Base-by-base conservation (phyloP, 1,139 yeast genomes). In the Entelexis paramagnoliae region DNA sequence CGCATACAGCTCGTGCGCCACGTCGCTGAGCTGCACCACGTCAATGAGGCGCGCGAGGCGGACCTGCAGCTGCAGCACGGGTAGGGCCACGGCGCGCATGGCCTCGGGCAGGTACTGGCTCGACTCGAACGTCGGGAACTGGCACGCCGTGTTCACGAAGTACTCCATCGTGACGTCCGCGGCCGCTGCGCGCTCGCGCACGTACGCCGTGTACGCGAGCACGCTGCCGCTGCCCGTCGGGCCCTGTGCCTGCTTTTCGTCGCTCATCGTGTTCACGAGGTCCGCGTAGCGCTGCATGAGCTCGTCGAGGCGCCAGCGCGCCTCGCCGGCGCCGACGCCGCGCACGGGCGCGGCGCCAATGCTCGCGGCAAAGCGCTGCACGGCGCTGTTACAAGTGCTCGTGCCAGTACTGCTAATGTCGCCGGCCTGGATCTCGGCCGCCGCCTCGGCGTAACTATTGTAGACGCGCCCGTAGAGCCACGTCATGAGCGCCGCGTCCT, bases 101-200 rank as follows among this genome's bases (percentile, higher is more conserved):
- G 14, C 20, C 36, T 32, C 46, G 20, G 46, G 46, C 13, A 42
- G 46, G 29, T 42, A 10, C 36, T 32, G 46, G 22, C 30, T 42
- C 29, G 46, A 42, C 14, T 42, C 46, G 33, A 42, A 32, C 26
- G 46, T 30, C n/a, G 46, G 46, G 19, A 42, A 30, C 22, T 42
- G 46, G 29, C 46, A 42, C 36, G 32, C 46, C 14, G 13, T 20
- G 19, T 42, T 42, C 46, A 42, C 46, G 30, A 42, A 42, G n/a
- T 42, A 42, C 46, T 42, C 46, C 20, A 30, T 11, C 19, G 13
- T 30, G 14, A 42, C 33, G 29, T 42, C n/a, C 6, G 30, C 19
- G 9, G 36, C 46, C 10, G n/a, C 10, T 2, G 4, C 19, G 13
- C 46, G 46, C 28, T 42, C 36, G 4, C 19, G 29, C 36, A 42